Percentiles rank a stretch among this genome's conserved stretches.
Evolutionary conservation across 2,329 filamentous ascomycete genomes (phyloP).

Genomic region (Pseudodiploospora longispora): DNA sequence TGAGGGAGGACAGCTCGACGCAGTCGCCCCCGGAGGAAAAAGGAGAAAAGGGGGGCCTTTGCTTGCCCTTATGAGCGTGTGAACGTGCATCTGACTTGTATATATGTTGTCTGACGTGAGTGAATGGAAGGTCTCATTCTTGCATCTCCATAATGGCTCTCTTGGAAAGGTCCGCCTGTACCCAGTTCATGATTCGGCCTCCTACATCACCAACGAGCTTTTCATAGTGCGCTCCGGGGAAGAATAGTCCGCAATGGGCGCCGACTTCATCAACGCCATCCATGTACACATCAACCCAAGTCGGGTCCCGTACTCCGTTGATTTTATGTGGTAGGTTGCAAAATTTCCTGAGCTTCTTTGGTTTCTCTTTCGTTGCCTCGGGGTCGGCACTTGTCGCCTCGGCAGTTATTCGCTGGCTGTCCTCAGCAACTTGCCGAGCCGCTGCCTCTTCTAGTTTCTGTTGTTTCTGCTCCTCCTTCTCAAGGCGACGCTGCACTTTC

Average conservation of each 20-base stretch:
- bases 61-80: no score
- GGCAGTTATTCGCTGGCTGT: constrained; percentile 17
- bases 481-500: constrained; percentile 26
- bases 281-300: constrained; percentile 78
- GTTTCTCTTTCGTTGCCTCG: constrained; percentile 15
- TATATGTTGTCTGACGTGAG: neutral
- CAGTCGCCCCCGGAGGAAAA: no score
- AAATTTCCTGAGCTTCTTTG: constrained; percentile 62
- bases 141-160: constrained; percentile 25
- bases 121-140: neutral
- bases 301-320: constrained; percentile 52
- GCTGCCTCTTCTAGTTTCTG: constrained; percentile 19
- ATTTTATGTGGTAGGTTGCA: constrained; percentile 59
- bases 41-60: no score
- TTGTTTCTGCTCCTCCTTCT: constrained; percentile 22
- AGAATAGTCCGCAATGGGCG: constrained; percentile 78
- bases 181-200: constrained; percentile 59
- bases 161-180: constrained; percentile 50
- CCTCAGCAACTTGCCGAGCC: constrained; percentile 21
- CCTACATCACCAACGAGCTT: constrained; percentile 68
- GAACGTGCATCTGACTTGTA: no score
- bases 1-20: no score
- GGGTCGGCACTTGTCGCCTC: constrained; percentile 1
- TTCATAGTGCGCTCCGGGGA: constrained; percentile 65
- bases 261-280: constrained; percentile 75